These are phyloP conservation scores for Beauveria pseudobassiana DNA, from an alignment of 2,329 filamentous ascomycete genomes.

Conservation along the genomic window DNA sequence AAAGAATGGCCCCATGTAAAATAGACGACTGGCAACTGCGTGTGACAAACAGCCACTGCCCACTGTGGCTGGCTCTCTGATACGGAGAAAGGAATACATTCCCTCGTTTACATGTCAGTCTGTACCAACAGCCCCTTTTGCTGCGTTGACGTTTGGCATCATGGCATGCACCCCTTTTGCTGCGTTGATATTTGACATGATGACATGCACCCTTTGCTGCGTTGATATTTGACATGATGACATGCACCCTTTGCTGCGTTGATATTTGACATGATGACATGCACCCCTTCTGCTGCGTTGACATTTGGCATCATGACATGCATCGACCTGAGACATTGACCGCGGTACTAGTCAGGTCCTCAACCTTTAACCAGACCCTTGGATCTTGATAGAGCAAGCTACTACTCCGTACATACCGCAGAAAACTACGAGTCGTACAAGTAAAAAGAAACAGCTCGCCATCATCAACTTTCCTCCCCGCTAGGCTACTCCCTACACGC, in stretches of 20 bases:
- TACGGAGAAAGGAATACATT: background rate
- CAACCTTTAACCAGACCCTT: background rate
- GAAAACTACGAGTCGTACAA: background rate
- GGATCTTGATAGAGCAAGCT: background rate
- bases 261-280: too few relatives aligned
- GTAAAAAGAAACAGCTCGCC: background rate
- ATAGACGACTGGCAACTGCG: background rate
- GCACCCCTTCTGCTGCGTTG: background rate
- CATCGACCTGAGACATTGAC: constrained; percentile 3
- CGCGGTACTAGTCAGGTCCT: background rate
- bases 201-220: background rate
- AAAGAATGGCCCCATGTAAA: background rate
- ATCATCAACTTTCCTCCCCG: background rate
- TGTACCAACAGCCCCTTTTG: background rate
- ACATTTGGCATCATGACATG: background rate
- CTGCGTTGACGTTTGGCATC: too few relatives aligned
- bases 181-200: too few relatives aligned
- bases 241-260: background rate
- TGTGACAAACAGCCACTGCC: constrained; percentile 6
- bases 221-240: background rate
- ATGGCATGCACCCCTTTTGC: too few relatives aligned
- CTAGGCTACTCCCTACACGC: background rate
- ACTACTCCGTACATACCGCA: background rate
- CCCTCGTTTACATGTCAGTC: background rate
- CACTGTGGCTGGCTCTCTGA: background rate